phyloP scores from a whole-genome alignment of 768 basidiomycete species.

The Trametes cinnabarina region DNA sequence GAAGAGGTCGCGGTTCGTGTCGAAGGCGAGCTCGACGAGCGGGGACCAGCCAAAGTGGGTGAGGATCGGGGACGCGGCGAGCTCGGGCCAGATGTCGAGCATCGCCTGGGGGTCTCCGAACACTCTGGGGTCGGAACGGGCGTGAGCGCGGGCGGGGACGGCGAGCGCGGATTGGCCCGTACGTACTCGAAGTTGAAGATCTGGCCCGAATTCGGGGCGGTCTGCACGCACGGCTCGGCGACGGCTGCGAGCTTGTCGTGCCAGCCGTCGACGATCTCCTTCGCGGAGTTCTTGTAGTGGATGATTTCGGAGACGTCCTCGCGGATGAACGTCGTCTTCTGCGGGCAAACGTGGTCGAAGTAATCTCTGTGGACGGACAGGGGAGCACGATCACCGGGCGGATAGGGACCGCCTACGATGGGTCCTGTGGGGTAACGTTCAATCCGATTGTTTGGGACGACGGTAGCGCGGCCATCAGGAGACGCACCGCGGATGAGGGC shows the following conservation, averaged over 20 bases:
- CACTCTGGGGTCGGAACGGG: slow-evolving; percentile 3
- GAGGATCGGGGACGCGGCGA: slow-evolving; percentile 49
- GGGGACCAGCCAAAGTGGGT: slow-evolving; percentile 53
- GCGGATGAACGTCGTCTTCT: slow-evolving; percentile 31
- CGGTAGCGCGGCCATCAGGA: background rate
- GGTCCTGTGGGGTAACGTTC: slow-evolving; percentile 30
- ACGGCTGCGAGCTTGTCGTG: slow-evolving; percentile 33
- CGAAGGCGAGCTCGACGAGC: slow-evolving; percentile 43
- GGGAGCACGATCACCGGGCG: slow-evolving; percentile 33
- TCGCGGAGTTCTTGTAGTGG: slow-evolving; percentile 32
- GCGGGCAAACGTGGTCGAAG: slow-evolving; percentile 42
- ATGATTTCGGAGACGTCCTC: slow-evolving; percentile 27
- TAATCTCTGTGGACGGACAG: slow-evolving; percentile 37
- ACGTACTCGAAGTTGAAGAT: slow-evolving; percentile 21
- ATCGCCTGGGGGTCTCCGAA: slow-evolving; percentile 23
- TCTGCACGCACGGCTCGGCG: slow-evolving; percentile 34
- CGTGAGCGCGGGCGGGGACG: background rate
- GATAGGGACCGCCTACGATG: slow-evolving; percentile 41
- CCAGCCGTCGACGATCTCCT: slow-evolving; percentile 39
- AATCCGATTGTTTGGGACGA: background rate
- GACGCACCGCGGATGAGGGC: slow-evolving; percentile 47
- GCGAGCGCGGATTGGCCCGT: too few species aligned
- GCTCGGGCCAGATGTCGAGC: slow-evolving; percentile 38
- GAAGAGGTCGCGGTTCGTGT: slow-evolving; percentile 21
- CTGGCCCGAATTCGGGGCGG: slow-evolving; percentile 13